phyloP scores from a whole-genome alignment of 441 rosid genomes.

The Hura crepitans region DNA sequence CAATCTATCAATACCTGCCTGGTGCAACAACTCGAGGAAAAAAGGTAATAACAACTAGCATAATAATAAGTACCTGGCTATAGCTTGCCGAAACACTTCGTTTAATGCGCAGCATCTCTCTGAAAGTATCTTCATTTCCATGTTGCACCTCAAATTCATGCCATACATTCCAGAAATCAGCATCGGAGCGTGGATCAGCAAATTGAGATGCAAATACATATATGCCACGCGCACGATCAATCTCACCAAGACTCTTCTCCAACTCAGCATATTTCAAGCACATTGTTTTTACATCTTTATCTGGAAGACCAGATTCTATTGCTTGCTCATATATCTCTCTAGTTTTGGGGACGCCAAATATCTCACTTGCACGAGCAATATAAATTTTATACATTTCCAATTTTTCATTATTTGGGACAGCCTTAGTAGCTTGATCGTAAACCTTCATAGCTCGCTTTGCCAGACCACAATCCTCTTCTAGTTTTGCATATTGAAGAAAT shows the following conservation, averaged over 20 bases:
- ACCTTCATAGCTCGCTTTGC: conserved; percentile 97
- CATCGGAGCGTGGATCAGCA: conserved; percentile 85
- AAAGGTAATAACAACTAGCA: neutral
- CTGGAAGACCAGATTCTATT: conserved; percentile 87
- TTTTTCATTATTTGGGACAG: conserved; percentile 71
- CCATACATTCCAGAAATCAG: conserved; percentile 89
- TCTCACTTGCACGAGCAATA: conserved; percentile 85
- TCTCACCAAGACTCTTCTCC: conserved; percentile 90
- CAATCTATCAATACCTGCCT: neutral
- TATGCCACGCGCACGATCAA: conserved; percentile 75
- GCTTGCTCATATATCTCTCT: conserved; percentile 94
- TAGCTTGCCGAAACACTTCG: conserved; percentile 86
- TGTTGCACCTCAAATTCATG: conserved; percentile 92
- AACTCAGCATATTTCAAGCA: conserved; percentile 81
- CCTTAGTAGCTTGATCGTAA: conserved; percentile 84
- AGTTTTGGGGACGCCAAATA: conserved; percentile 85
- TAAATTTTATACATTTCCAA: conserved; percentile 85
- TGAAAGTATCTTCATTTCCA: conserved; percentile 92
- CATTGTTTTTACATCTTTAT: conserved; percentile 89
- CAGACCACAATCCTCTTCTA: conserved; percentile 90
- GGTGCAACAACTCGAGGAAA: neutral
- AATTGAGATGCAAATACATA: conserved; percentile 81
- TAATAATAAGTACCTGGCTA: conserved; percentile 53
- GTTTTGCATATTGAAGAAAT: conserved; percentile 90
- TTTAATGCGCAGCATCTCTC: conserved; percentile 87